These are phyloP conservation scores for Lasiodiplodia theobromae DNA, from an alignment of 2,329 filamentous ascomycete species.

Conservation along the genomic window DNA sequence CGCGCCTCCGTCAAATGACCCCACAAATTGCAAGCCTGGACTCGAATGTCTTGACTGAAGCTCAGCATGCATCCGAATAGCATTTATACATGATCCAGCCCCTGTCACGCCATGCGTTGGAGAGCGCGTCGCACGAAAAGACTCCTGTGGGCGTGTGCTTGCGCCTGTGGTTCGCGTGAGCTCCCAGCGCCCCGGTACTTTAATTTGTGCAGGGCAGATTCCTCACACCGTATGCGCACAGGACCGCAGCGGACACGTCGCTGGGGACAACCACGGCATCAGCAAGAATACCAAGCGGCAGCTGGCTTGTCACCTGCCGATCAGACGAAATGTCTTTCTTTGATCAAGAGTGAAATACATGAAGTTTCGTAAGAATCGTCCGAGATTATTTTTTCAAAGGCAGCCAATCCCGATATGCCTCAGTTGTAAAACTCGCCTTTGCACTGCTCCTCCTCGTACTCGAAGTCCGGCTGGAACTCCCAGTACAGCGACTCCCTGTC, in stretches of 20 bases:
- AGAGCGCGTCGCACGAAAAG: background rate
- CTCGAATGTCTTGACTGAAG: background rate
- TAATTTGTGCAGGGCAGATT: constrained; percentile 5
- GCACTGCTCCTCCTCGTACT: constrained; percentile 43
- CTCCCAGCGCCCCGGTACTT: background rate
- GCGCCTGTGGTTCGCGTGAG: background rate
- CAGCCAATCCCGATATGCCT: background rate
- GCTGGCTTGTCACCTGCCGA: background rate
- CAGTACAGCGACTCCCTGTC: constrained; percentile 59
- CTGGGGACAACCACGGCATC: background rate
- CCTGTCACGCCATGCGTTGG: background rate
- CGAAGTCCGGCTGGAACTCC: constrained; percentile 58
- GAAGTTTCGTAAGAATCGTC: background rate
- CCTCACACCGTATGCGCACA: background rate
- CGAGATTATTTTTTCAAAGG: background rate
- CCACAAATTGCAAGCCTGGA: background rate
- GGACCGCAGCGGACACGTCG: background rate
- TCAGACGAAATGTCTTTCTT: background rate
- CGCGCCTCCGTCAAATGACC: constrained; percentile 14
- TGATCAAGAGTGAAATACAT: background rate
- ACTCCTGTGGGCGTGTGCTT: constrained; percentile 1
- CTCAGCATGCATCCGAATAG: background rate
- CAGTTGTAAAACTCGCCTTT: constrained; percentile 27
- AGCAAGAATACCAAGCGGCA: background rate
- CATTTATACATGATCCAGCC: background rate